These are phyloP conservation scores for Globisporangium radiosum DNA, from an alignment of 352 stramenopile genomes.

Conservation along the genomic window DNA sequence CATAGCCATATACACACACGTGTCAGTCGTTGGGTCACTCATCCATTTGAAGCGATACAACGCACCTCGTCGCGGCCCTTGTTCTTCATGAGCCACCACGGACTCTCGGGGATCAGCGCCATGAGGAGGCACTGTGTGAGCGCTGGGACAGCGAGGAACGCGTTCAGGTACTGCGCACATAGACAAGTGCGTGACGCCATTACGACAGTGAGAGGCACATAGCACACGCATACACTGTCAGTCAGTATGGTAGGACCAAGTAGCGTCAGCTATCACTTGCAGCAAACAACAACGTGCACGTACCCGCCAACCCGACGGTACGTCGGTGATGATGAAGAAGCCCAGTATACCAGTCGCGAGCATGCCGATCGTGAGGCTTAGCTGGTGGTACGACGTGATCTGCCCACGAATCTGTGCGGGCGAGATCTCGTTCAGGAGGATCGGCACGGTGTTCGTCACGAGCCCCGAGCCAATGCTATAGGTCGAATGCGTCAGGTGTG, in stretches of 20 bases:
- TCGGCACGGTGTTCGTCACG: conserved; percentile 77
- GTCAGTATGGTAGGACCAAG: no score
- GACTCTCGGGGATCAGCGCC: conserved; percentile 76
- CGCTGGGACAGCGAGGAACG: conserved; percentile 57
- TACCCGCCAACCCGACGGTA: conserved; percentile 79
- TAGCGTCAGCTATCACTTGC: no score
- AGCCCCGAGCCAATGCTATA: conserved; percentile 53
- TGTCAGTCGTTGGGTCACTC: no score
- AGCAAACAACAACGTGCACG: conserved; percentile 7
- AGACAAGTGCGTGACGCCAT: not conserved
- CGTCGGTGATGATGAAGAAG: conserved; percentile 66
- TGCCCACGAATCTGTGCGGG: conserved; percentile 45
- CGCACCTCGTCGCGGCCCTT: conserved; percentile 33
- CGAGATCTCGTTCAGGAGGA: conserved; percentile 82
- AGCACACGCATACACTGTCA: not conserved
- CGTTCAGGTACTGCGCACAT: conserved; percentile 56
- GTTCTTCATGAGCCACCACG: conserved; percentile 85
- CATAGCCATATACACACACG: no score
- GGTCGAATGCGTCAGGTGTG: not conserved
- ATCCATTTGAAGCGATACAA: not conserved
- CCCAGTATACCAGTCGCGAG: conserved; percentile 69
- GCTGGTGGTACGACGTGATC: conserved; percentile 86
- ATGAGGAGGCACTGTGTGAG: conserved; percentile 50
- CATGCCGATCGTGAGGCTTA: conserved; percentile 86
- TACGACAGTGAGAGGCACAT: not conserved